phyloP scores from a whole-genome alignment of 2,329 filamentous ascomycete species.

The Amesomyces nigricolor region DNA sequence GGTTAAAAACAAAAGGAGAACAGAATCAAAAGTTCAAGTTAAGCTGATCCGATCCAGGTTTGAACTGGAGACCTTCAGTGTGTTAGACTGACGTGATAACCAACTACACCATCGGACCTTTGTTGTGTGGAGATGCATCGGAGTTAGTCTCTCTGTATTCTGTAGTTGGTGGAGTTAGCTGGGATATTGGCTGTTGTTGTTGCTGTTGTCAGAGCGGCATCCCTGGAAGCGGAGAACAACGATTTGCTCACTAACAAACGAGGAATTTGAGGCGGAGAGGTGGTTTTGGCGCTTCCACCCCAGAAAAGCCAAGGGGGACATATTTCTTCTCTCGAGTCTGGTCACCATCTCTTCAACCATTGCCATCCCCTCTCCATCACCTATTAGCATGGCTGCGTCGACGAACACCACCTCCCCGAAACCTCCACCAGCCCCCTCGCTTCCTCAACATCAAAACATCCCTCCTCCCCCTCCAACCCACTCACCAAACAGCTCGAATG shows the following conservation, averaged over 20 bases:
- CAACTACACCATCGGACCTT: conserved; percentile 35
- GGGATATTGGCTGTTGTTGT: too few species aligned
- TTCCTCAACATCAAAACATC: conserved; percentile 17
- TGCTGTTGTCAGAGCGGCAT: too few species aligned
- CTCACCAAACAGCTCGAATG: conserved; percentile 43
- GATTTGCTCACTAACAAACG: too few species aligned
- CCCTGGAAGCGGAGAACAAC: too few species aligned
- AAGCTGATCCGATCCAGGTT: conserved; percentile 26
- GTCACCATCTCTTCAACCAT: background rate
- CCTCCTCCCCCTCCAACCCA: background rate
- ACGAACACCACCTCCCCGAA: background rate
- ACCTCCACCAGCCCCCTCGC: conserved; percentile 11
- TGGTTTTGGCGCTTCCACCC: too few species aligned
- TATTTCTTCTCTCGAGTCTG: background rate
- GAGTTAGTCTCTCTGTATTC: too few species aligned
- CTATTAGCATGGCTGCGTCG: background rate
- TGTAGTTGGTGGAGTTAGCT: too few species aligned
- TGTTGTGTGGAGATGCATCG: too few species aligned
- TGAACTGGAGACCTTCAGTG: conserved; percentile 32
- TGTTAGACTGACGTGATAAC: conserved; percentile 47
- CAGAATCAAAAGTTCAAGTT: too few species aligned
- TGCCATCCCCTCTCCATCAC: background rate
- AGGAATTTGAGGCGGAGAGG: too few species aligned
- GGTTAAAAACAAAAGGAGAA: too few species aligned
- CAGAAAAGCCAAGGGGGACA: too few species aligned